phyloP scores from a whole-genome alignment of 1,139 yeast species.

The Hyphopichia wangnamkhiaoensis region DNA sequence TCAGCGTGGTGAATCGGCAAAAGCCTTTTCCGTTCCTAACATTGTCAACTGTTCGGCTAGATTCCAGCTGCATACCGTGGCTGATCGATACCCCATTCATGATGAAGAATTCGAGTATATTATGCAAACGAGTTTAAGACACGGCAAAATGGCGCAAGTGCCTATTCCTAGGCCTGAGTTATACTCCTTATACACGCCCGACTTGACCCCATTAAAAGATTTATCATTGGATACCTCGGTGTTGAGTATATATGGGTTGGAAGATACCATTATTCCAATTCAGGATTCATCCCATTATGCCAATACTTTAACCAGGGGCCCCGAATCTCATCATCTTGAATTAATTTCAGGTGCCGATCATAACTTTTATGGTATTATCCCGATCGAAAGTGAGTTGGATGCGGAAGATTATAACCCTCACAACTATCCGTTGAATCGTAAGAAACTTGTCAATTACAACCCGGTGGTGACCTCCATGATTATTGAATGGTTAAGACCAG shows the following conservation, averaged over 20 bases:
- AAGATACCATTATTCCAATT: constrained; percentile 66
- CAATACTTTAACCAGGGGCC: constrained; percentile 53
- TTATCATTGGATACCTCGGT: constrained; percentile 54
- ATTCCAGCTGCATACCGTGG: constrained; percentile 39
- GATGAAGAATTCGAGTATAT: constrained; percentile 14
- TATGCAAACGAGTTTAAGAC: constrained; percentile 43
- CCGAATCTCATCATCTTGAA: constrained; percentile 53
- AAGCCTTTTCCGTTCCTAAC: constrained; percentile 54
- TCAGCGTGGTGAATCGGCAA: constrained; percentile 26
- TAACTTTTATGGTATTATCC: constrained; percentile 61
- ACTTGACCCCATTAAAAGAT: constrained; percentile 41
- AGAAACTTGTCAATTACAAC: constrained; percentile 56
- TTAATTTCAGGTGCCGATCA: constrained; percentile 76
- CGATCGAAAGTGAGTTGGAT: constrained; percentile 30
- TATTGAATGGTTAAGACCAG: constrained; percentile 52
- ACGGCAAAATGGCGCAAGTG: constrained; percentile 46
- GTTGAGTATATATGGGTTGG: constrained; percentile 69
- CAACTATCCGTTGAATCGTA: constrained; percentile 44
- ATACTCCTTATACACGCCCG: constrained; percentile 51
- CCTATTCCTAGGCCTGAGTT: constrained; percentile 56
- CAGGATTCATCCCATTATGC: constrained; percentile 63
- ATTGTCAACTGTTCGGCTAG: constrained; percentile 76
- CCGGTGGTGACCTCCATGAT: constrained; percentile 54
- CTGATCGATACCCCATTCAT: constrained; percentile 31
- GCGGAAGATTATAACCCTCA: constrained; percentile 35